These are phyloP conservation scores for Paxillus involutus DNA, from an alignment of 768 basidiomycete species.

Conservation along the genomic window DNA sequence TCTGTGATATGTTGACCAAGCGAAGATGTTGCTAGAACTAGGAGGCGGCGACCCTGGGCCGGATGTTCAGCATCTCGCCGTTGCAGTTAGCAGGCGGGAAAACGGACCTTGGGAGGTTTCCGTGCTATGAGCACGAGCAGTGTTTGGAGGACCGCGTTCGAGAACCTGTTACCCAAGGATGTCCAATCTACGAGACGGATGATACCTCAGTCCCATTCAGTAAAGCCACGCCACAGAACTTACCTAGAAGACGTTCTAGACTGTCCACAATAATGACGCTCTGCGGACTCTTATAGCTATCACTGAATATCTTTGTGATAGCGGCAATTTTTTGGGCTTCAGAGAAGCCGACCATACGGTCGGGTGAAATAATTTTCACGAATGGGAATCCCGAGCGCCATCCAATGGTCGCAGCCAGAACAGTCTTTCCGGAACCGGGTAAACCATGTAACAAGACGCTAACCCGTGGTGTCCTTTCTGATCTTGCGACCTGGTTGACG, in stretches of 20 bases:
- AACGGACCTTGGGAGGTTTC: slow-evolving; percentile 84
- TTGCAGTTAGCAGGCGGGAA: background rate
- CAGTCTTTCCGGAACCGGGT: slow-evolving; percentile 92
- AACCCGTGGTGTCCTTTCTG: slow-evolving; percentile 88
- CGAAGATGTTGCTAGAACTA: slow-evolving; percentile 92
- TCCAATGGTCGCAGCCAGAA: slow-evolving; percentile 91
- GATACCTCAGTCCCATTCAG: background rate
- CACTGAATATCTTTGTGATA: slow-evolving; percentile 89
- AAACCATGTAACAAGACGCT: slow-evolving; percentile 88
- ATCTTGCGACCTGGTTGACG: slow-evolving; percentile 91
- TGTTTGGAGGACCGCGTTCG: slow-evolving; percentile 89
- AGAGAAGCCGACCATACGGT: slow-evolving; percentile 95
- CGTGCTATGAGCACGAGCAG: slow-evolving; percentile 85
- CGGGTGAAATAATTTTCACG: slow-evolving; percentile 95
- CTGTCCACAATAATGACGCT: slow-evolving; percentile 97
- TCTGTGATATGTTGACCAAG: slow-evolving; percentile 83
- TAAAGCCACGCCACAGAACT: slow-evolving; percentile 18
- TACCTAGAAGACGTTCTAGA: slow-evolving; percentile 89
- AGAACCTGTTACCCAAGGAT: slow-evolving; percentile 95
- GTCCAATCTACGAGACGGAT: slow-evolving; percentile 78
- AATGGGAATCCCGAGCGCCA: slow-evolving; percentile 94
- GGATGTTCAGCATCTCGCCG: slow-evolving; percentile 9
- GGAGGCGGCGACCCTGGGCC: slow-evolving; percentile 79
- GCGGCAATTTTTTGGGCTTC: slow-evolving; percentile 89
- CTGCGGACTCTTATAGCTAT: slow-evolving; percentile 96